Conservation (phyloP, 2,329 filamentous ascomycete species). For the Monosporascus sp. region DNA sequence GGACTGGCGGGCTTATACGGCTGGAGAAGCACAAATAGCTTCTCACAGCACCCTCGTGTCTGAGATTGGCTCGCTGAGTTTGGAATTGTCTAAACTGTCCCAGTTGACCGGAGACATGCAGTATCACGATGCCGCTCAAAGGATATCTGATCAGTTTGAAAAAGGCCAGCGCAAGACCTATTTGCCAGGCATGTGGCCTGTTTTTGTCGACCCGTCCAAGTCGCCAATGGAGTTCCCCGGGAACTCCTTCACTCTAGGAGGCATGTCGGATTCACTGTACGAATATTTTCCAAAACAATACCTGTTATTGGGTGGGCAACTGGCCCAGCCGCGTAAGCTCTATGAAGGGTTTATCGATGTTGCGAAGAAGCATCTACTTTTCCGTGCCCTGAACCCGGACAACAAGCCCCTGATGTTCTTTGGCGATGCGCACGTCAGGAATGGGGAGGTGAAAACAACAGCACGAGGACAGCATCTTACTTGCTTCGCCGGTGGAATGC, state of each 20-base stretch:
- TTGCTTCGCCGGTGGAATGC: slow-evolving; percentile 62
- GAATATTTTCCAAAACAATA: slow-evolving; percentile 65
- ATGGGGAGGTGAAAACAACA: slow-evolving; percentile 19
- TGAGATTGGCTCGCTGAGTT: slow-evolving; percentile 51
- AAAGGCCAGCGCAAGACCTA: slow-evolving; percentile 46
- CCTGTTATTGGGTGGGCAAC: slow-evolving; percentile 58
- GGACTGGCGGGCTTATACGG: slow-evolving; percentile 49
- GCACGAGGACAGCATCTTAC: slow-evolving; percentile 48
- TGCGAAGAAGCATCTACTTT: slow-evolving; percentile 40
- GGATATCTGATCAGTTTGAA: slow-evolving; percentile 52
- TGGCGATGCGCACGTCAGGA: slow-evolving; percentile 34
- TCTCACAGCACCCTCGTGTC: slow-evolving; percentile 33
- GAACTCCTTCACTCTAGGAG: slow-evolving; percentile 50
- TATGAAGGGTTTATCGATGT: slow-evolving; percentile 40
- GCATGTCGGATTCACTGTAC: slow-evolving; percentile 52
- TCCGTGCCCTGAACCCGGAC: slow-evolving; percentile 35
- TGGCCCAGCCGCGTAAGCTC: slow-evolving; percentile 42
- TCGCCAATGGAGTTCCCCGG: slow-evolving; percentile 49
- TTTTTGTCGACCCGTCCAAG: slow-evolving; percentile 43
- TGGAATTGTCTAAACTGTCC: slow-evolving; percentile 60
- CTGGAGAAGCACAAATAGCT: slow-evolving; percentile 39
- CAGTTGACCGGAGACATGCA: slow-evolving; percentile 55
- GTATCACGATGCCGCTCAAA: slow-evolving; percentile 56
- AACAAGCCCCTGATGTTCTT: slow-evolving; percentile 42
- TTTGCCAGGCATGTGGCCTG: slow-evolving; percentile 59